These are phyloP conservation scores for Apiospora phragmitis DNA, from an alignment of 2,329 filamentous ascomycete genomes.

Conservation along the genomic window DNA sequence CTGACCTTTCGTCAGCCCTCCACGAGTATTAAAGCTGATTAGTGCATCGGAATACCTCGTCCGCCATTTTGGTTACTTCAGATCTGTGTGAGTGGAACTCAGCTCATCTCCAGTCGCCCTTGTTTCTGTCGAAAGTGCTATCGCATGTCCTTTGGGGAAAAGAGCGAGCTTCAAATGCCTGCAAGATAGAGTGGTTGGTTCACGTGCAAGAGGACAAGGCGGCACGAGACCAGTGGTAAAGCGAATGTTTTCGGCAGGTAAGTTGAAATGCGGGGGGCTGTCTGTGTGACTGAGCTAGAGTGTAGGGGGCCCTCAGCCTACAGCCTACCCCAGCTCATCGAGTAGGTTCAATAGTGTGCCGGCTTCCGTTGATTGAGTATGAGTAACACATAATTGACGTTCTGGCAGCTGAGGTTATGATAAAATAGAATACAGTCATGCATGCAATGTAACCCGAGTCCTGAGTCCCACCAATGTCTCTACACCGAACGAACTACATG, in stretches of 20 bases:
- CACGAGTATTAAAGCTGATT: neutral
- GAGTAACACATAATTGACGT: neutral
- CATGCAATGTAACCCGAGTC: neutral
- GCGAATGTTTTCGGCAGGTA: neutral
- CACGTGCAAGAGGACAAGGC: neutral
- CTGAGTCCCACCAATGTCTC: neutral
- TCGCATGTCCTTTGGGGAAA: neutral
- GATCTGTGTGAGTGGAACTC: neutral
- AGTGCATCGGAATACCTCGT: neutral
- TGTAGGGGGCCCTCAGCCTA: neutral
- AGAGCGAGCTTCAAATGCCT: too few relatives aligned
- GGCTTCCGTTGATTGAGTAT: neutral
- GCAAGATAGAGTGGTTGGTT: neutral
- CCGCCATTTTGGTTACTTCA: neutral
- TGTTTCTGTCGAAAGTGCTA: neutral
- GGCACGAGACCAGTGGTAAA: neutral
- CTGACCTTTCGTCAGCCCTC: neutral
- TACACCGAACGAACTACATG: neutral
- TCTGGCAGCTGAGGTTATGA: neutral
- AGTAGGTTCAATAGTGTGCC: neutral
- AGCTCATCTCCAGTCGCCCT: neutral
- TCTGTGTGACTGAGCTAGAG: neutral
- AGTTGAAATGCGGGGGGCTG: neutral
- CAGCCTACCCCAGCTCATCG: neutral
- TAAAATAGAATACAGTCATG: neutral